Evolutionary conservation across 352 stramenopile species (phyloP), one percentile per base, ranked within the genome.

Genomic region (Phytophthora macrochlamydospora): DNA sequence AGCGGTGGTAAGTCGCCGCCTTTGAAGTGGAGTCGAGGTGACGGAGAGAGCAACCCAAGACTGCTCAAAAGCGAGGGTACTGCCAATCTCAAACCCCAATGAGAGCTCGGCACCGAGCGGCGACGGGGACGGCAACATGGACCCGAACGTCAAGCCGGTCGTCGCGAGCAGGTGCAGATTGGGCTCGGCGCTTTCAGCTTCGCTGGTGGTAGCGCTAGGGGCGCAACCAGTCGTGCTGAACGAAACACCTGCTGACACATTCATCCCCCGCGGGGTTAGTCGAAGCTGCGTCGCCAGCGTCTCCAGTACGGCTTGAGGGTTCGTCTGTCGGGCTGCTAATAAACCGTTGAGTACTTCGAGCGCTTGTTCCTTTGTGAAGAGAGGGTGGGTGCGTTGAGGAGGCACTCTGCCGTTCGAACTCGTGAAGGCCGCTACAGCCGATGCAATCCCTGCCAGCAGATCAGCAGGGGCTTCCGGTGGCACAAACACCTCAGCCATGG

Each of bases 401-500:
- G 82, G 79, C 1, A 68, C 29, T 51, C 73, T 64, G 53, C 74
- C 69, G 18, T 73, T 82, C 7, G 67, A 75, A 50, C 72, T 89
- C 8, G 78, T 79, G 45, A 93, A 79, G 6, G 79, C 75, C 12
- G 82, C 79, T 7, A 93, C 68, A 7, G 81, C 79, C 1, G 79
- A 87, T 9, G 85, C 81, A 18, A 91, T 78, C 8, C 66, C 67
- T 4, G 77, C 78, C 12, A 91, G 67, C 35, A 90, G 60, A 29
- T 87, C 67, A 0, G 78, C 59, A 6, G 80, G 67, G n/a, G 73
- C 71, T 57, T 73, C 53, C 6, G 70, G 58, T 2, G 82, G 77
- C n/a, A 90, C 76, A 33, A 76, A 76, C 8, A 83, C 76, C 5
- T 89, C 71, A 24, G 81, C 71, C 52, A 93, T 71, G 1, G 85